These are phyloP conservation scores for Pythium sukuiense DNA, from an alignment of 352 stramenopile species.

Conservation along the genomic window DNA sequence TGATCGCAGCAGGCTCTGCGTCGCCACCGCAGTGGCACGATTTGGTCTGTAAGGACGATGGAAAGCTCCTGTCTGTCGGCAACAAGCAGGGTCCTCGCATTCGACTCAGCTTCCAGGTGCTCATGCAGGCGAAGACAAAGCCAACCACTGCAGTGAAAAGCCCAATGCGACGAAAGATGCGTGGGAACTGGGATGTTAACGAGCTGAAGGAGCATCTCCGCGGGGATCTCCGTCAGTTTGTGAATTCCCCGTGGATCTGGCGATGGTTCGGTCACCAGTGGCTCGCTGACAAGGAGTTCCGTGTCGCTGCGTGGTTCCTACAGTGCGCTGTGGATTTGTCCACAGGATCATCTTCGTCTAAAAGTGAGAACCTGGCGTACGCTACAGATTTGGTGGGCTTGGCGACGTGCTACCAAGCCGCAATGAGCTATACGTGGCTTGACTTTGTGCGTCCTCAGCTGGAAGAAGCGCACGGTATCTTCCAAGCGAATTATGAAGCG, in stretches of 20 bases:
- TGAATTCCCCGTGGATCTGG: constrained; percentile 54
- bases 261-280: constrained; percentile 48
- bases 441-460: constrained; percentile 16
- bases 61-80: not conserved
- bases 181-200: constrained; percentile 46
- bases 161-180: constrained; percentile 3
- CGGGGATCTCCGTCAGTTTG: constrained; percentile 54
- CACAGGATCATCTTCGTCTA: not conserved
- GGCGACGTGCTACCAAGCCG: constrained; percentile 42
- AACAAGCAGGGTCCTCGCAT: constrained; percentile 19
- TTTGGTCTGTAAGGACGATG: constrained; percentile 10
- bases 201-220: constrained; percentile 44
- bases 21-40: constrained; percentile 19
- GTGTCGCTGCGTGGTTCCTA: constrained; percentile 49
- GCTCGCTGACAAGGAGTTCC: constrained; percentile 42
- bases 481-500: constrained; percentile 20
- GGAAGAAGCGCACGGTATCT: constrained; percentile 14
- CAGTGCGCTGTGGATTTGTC: constrained; percentile 25
- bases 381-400: constrained; percentile 39
- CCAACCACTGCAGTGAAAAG: not conserved
- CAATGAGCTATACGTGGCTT: constrained; percentile 24
- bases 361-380: not conserved
- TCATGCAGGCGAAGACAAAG: constrained; percentile 21
- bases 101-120: constrained; percentile 32
- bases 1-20: constrained; percentile 12